phyloP scores from a whole-genome alignment of 1,139 yeast genomes.

The Taiozyma onychis region DNA sequence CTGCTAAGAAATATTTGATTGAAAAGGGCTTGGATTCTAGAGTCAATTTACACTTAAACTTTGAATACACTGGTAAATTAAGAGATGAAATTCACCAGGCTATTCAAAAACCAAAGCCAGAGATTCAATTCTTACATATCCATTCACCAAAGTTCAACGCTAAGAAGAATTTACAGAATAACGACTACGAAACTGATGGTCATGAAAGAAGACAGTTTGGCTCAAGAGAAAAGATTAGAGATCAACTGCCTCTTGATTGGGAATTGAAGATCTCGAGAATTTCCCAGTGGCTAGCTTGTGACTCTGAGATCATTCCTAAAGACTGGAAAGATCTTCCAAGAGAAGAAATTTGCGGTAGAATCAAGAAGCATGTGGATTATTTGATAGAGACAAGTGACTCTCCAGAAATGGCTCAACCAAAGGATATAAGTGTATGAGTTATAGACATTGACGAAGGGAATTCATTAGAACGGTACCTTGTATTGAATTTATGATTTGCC shows the following conservation, averaged over 20 bases:
- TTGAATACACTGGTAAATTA: conserved; percentile 17
- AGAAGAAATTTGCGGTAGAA: conserved; percentile 31
- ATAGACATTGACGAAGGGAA: not conserved
- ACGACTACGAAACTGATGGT: conserved; percentile 36
- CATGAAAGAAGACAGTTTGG: conserved; percentile 46
- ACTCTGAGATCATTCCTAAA: conserved; percentile 38
- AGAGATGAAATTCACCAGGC: conserved; percentile 23
- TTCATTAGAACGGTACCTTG: not conserved
- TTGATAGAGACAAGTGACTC: conserved; percentile 23
- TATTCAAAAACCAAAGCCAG: conserved; percentile 28
- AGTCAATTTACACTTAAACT: conserved; percentile 18
- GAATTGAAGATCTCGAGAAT: conserved; percentile 53
- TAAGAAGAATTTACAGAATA: conserved; percentile 35
- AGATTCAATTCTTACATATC: conserved; percentile 48
- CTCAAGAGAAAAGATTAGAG: conserved; percentile 39
- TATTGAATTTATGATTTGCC: no score
- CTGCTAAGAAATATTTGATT: conserved; percentile 16
- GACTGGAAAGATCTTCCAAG: conserved; percentile 40
- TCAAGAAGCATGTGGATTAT: conserved; percentile 22
- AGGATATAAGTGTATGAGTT: conserved; percentile 14
- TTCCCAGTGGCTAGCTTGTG: conserved; percentile 51
- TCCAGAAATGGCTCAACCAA: conserved; percentile 21
- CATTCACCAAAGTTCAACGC: conserved; percentile 56
- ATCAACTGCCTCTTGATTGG: conserved; percentile 42
- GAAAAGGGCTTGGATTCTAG: conserved; percentile 19